Percentiles rank a stretch among this genome's conserved stretches.
These are phyloP conservation scores for Tephrocybe sp. DNA, from an alignment of 768 basidiomycete genomes.

Conservation along the genomic window DNA sequence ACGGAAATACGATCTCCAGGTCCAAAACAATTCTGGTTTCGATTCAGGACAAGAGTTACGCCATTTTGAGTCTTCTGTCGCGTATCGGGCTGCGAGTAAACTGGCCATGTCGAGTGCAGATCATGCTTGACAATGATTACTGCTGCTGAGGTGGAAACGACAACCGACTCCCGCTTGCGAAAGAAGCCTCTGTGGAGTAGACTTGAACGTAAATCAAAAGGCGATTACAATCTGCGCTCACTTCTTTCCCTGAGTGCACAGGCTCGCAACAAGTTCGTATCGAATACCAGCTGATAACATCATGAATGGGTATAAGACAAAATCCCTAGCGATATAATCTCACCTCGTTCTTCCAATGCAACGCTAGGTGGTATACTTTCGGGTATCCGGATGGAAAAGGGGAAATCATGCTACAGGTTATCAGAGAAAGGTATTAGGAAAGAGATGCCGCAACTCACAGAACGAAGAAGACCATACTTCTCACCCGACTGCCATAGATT, in stretches of 20 bases:
- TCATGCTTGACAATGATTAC: constrained; percentile 94
- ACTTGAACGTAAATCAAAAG: neutral
- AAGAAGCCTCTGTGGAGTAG: constrained; percentile 64
- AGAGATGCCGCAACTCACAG: constrained; percentile 43
- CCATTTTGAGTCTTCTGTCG: constrained; percentile 69
- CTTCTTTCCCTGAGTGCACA: constrained; percentile 87
- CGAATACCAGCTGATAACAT: constrained; percentile 66
- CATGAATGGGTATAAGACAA: neutral
- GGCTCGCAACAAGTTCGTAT: constrained; percentile 87
- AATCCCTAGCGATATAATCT: constrained; percentile 15
- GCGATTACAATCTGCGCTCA: constrained; percentile 27
- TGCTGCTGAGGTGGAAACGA: constrained; percentile 61
- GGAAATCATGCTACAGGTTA: constrained; percentile 70
- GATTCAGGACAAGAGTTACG: constrained; percentile 72
- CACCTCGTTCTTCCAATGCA: constrained; percentile 73
- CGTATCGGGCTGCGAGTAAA: constrained; percentile 76
- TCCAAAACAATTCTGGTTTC: constrained; percentile 77
- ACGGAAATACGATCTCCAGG: constrained; percentile 81
- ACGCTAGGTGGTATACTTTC: constrained; percentile 89
- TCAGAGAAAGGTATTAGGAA: constrained; percentile 3
- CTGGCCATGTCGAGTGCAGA: constrained; percentile 89
- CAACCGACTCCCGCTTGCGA: constrained; percentile 71
- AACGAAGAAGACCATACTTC: constrained; percentile 66
- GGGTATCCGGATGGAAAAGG: constrained; percentile 88
- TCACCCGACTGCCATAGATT: constrained; percentile 80